Evolutionary conservation across 345 rosid genomes (phyloP).

Genomic region (Populus deltoides): DNA sequence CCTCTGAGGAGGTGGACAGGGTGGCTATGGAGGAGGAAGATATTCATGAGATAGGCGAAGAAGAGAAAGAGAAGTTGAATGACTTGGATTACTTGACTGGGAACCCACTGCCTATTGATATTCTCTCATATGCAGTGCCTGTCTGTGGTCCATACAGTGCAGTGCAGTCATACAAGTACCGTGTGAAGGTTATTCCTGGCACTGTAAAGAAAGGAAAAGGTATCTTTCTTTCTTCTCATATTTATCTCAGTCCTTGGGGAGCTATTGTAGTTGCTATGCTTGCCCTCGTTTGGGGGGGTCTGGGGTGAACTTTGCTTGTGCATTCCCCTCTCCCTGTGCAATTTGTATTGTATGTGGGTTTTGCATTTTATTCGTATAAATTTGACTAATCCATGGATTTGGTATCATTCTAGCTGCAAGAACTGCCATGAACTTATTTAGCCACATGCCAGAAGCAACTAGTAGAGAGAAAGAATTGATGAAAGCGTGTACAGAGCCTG

Average conservation of each 20-base stretch:
- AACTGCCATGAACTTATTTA: constrained; percentile 84
- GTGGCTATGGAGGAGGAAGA: constrained; percentile 94
- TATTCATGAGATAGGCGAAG: constrained; percentile 80
- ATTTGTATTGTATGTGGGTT: neutral
- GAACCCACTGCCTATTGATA: constrained; percentile 67
- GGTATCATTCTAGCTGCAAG: constrained; percentile 57
- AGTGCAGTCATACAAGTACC: constrained; percentile 83
- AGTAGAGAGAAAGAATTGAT: constrained; percentile 88
- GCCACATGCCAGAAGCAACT: constrained; percentile 78
- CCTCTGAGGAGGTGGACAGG: constrained; percentile 56
- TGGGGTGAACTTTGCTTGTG: neutral
- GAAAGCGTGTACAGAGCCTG: constrained; percentile 94
- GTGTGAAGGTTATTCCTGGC: constrained; percentile 87
- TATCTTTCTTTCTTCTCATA: constrained; percentile 11
- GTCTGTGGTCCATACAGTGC: constrained; percentile 94
- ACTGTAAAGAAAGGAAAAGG: constrained; percentile 94
- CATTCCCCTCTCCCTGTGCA: neutral
- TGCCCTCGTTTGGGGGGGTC: neutral
- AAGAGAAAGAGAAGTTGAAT: constrained; percentile 79
- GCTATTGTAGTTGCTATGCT: neutral
- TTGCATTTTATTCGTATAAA: neutral
- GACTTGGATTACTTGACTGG: constrained; percentile 92
- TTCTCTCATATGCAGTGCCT: constrained; percentile 79
- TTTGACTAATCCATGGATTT: neutral
- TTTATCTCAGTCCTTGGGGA: neutral